Base-by-base conservation (phyloP, 1,139 yeast genomes). In the Hansenula lynferdii region DNA sequence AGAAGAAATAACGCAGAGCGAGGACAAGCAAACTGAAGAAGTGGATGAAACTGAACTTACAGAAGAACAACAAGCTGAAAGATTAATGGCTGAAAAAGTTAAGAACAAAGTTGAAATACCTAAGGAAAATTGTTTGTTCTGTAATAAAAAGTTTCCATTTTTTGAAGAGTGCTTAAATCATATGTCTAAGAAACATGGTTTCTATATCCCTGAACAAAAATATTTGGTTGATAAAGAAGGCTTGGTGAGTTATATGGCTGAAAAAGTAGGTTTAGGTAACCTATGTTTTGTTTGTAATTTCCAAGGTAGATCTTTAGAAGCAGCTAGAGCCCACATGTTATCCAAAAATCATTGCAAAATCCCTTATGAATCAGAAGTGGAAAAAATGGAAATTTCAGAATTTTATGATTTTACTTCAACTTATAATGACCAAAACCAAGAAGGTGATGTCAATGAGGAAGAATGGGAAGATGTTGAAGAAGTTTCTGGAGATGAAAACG, bases 251-350 rank as follows among this genome's bases (percentile, higher is more conserved):
- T 94, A 94, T 54, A 68, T 94, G 49, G 86, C 89, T 15, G 98
- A 92, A 58, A 94, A 94, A 62, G 78, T 92, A 46, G 95, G 96
- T 23, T 74, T 86, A 39, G 98, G 98, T 38, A 86, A 86, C 53
- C 77, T 90, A 49, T 94, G 99, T 62, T 68, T 94, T 41, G 76
- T 77, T 26, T 94, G 99, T 61, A 70, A 74, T 40, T 92, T 79
- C 59, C 96, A 90, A 65, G 97, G 97, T 19, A 75, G 78, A 56
- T 77, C 85, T 30, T 61, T 92, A 31, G 95, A 86, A 54, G 89
- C 96, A 26, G 95, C 85, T 2, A 80, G 96, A 54, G 94, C 90
- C 33, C 99, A 94, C 59, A 90, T 92, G 97, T 54, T 74, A 11
- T 71, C 83, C 31, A 92, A 92, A 65, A 77, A 86, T 50, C 99